These are phyloP conservation scores for Cercospora sp. DNA, from an alignment of 2,329 filamentous ascomycete species.

Conservation along the genomic window DNA sequence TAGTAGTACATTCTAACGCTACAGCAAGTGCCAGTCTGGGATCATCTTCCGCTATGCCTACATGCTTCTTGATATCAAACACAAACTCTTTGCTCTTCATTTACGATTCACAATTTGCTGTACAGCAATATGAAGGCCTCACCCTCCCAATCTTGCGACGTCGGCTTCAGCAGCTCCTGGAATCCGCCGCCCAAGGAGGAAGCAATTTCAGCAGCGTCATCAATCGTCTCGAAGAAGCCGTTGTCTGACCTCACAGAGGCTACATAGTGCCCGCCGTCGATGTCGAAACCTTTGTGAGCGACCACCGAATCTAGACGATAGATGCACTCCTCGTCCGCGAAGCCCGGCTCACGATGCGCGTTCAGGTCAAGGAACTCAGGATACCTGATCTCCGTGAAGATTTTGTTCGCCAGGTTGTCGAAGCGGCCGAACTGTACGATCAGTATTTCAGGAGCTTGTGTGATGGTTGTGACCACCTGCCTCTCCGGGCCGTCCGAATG, in stretches of 20 bases:
- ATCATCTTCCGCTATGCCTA: not conserved
- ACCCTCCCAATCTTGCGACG: not conserved
- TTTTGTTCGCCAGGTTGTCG: not conserved
- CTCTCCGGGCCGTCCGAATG: constrained; percentile 1
- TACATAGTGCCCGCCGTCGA: constrained; percentile 12
- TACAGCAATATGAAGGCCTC: constrained; percentile 3
- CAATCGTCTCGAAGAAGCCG: constrained; percentile 3
- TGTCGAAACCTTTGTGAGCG: constrained; percentile 2
- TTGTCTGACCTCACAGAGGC: constrained; percentile 10
- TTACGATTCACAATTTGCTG: not conserved
- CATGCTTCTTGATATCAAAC: not conserved
- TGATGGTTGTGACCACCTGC: not conserved
- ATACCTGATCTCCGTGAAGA: not conserved
- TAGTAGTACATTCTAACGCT: not conserved
- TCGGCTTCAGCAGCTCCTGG: constrained; percentile 4
- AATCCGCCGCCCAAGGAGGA: not conserved
- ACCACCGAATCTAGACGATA: constrained; percentile 22
- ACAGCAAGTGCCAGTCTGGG: not conserved
- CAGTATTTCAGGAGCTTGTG: not conserved
- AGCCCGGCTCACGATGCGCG: not conserved
- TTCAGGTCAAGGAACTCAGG: constrained; percentile 7
- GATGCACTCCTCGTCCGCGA: constrained; percentile 2
- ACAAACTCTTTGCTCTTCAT: not conserved
- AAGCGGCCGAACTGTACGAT: not conserved
- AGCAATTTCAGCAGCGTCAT: constrained; percentile 8